phyloP scores from a whole-genome alignment of 768 basidiomycete genomes.

The Collybiopsis confluens region DNA sequence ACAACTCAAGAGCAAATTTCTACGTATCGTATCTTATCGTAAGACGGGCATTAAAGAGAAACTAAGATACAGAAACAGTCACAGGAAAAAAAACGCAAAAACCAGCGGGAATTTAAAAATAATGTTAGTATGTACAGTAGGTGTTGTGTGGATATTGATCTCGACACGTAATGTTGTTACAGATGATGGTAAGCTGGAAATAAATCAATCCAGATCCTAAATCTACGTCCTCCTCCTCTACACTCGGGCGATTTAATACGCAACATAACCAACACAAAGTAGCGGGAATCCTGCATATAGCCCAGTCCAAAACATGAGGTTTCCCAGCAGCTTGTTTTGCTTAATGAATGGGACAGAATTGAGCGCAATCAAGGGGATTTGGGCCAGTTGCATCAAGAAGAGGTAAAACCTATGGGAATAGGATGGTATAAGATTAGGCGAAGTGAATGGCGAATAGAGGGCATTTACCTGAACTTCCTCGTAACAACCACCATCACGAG shows the following conservation, averaged over 20 bases:
- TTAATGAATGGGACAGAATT: conserved; percentile 75
- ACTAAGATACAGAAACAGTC: too few relatives aligned
- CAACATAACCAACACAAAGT: conserved; percentile 74
- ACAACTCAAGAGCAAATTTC: too few relatives aligned
- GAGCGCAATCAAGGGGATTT: conserved; percentile 86
- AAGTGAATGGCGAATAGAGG: too few relatives aligned
- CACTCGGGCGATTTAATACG: conserved; percentile 33
- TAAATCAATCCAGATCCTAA: too few relatives aligned
- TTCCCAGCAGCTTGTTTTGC: conserved; percentile 77
- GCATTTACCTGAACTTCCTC: conserved; percentile 71
- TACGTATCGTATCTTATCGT: too few relatives aligned
- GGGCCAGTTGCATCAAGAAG: conserved; percentile 55
- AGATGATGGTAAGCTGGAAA: too few relatives aligned
- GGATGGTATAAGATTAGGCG: background rate
- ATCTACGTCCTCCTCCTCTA: background rate
- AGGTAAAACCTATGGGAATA: conserved; percentile 50
- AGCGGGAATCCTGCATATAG: conserved; percentile 91
- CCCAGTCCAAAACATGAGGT: conserved; percentile 91
- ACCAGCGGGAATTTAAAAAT: too few relatives aligned
- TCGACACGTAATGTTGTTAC: too few relatives aligned
- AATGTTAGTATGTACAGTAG: too few relatives aligned
- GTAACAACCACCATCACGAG: conserved; percentile 96
- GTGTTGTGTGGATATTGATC: too few relatives aligned
- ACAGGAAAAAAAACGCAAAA: too few relatives aligned
- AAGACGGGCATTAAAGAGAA: too few relatives aligned